A percentile compares a stretch with the other conserved stretches of the same genome.
Conservation (phyloP, 768 basidiomycete genomes). For the Gloeopeniophorella convolvens region DNA sequence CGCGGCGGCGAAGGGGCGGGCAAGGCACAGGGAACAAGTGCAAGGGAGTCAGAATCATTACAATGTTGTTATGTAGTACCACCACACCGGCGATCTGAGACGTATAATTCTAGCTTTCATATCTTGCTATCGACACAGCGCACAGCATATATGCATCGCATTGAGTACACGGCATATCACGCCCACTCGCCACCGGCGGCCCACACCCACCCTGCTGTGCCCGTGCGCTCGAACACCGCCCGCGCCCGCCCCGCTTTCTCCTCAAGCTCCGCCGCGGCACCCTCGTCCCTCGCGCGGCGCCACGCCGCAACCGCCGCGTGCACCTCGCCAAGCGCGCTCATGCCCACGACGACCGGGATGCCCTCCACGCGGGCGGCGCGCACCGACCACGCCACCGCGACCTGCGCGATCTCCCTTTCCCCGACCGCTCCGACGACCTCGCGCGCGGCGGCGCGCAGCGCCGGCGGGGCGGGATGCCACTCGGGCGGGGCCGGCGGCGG, state of each 20-base stretch:
- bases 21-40: too few relatives aligned
- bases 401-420: slow-evolving; percentile 46
- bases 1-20: too few relatives aligned
- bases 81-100: too few relatives aligned
- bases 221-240: slow-evolving; percentile 41
- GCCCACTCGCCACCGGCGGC: slow-evolving; percentile 2
- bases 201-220: slow-evolving; percentile 46
- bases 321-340: slow-evolving; percentile 66
- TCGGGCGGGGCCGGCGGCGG: slow-evolving; percentile 36
- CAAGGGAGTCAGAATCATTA: too few relatives aligned
- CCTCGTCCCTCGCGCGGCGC: slow-evolving; percentile 46
- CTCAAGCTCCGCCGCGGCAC: slow-evolving; percentile 31
- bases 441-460: slow-evolving; percentile 38
- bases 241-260: slow-evolving; percentile 40
- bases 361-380: slow-evolving; percentile 33
- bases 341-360: slow-evolving; percentile 65
- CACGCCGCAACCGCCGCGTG: slow-evolving; percentile 66
- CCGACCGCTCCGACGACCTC: slow-evolving; percentile 30
- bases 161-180: not conserved
- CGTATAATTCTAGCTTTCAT: too few relatives aligned
- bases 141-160: too few relatives aligned
- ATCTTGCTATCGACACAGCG: too few relatives aligned
- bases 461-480: slow-evolving; percentile 74
- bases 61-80: too few relatives aligned
- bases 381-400: slow-evolving; percentile 73